Evolutionary conservation across 2,329 filamentous ascomycete genomes (phyloP).

Genomic region (Ilyonectria destructans): DNA sequence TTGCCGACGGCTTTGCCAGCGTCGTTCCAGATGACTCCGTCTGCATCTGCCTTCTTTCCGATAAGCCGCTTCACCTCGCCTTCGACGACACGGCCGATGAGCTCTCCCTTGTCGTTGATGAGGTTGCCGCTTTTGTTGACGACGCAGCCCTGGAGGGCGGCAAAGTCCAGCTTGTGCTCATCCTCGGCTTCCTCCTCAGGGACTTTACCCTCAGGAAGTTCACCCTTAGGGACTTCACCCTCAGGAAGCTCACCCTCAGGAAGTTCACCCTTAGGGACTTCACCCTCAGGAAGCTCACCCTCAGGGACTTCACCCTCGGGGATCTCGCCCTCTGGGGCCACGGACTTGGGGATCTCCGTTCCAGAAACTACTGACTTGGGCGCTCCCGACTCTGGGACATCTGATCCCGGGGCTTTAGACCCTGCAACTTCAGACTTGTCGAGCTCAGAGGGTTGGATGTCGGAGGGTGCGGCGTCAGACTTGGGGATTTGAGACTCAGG

Average conservation of each 20-base stretch:
- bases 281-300: no score
- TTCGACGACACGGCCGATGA: constrained; percentile 75
- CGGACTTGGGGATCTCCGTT: not conserved
- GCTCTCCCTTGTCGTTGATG: constrained; percentile 67
- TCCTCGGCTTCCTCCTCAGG: constrained; percentile 55
- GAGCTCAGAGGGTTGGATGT: not conserved
- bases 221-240: constrained; percentile 54
- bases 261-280: constrained; percentile 56
- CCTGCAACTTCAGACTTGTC: not conserved
- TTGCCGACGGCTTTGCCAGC: constrained; percentile 78
- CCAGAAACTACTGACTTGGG: no score
- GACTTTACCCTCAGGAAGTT: constrained; percentile 51
- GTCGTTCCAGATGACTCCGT: constrained; percentile 82
- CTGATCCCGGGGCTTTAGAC: constrained; percentile 56
- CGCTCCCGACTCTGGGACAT: constrained; percentile 41
- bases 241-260: no score
- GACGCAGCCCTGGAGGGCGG: constrained; percentile 67
- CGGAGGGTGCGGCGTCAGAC: constrained; percentile 10
- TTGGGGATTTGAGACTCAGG: constrained; percentile 17
- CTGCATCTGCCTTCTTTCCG: constrained; percentile 75
- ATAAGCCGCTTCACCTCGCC: constrained; percentile 76
- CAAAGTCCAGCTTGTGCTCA: constrained; percentile 59
- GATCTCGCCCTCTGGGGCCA: constrained; percentile 49
- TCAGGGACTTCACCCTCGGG: constrained; percentile 53
- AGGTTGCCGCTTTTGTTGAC: constrained; percentile 75